Conservation (phyloP, 768 basidiomycete species). For the Plicaturopsis crispa region DNA sequence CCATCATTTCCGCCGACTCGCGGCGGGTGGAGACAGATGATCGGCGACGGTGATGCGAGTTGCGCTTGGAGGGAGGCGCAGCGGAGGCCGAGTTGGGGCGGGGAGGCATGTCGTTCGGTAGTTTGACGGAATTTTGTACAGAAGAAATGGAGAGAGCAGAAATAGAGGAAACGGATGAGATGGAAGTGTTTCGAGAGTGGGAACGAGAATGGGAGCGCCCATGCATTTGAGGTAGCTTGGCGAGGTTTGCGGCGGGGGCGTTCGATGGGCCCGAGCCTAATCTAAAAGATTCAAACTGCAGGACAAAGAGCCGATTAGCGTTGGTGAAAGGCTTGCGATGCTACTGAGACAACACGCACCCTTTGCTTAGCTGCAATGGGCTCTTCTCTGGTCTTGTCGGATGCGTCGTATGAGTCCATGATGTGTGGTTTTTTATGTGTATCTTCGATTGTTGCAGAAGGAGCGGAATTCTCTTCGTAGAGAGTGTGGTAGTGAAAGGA, state of each 20-base stretch:
- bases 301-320: slow-evolving; percentile 1
- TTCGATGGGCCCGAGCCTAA: slow-evolving; percentile 42
- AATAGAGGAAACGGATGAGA: slow-evolving; percentile 28
- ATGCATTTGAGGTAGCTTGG: slow-evolving; percentile 21
- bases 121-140: slow-evolving; percentile 27
- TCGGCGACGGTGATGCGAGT: slow-evolving; percentile 77
- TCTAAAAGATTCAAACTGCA: slow-evolving; percentile 68
- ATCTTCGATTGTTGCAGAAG: slow-evolving; percentile 11
- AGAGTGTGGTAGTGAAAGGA: slow-evolving; percentile 28
- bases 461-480: slow-evolving; percentile 27
- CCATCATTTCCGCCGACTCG: slow-evolving; percentile 91
- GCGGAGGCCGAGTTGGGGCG: slow-evolving; percentile 24
- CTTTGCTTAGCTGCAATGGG: slow-evolving; percentile 29
- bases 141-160: slow-evolving; percentile 26
- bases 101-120: slow-evolving; percentile 27
- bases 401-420: slow-evolving; percentile 17
- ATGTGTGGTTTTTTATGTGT: slow-evolving; percentile 9
- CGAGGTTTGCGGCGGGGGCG: slow-evolving; percentile 28
- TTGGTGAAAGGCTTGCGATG: neutral
- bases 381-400: slow-evolving; percentile 25
- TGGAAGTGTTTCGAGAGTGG: slow-evolving; percentile 63
- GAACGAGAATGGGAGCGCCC: slow-evolving; percentile 52
- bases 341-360: slow-evolving; percentile 20
- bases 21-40: slow-evolving; percentile 86
- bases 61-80: slow-evolving; percentile 38